Conservation (phyloP, 176 grass and related monocot species). For the Eleusine coracana region DNA sequence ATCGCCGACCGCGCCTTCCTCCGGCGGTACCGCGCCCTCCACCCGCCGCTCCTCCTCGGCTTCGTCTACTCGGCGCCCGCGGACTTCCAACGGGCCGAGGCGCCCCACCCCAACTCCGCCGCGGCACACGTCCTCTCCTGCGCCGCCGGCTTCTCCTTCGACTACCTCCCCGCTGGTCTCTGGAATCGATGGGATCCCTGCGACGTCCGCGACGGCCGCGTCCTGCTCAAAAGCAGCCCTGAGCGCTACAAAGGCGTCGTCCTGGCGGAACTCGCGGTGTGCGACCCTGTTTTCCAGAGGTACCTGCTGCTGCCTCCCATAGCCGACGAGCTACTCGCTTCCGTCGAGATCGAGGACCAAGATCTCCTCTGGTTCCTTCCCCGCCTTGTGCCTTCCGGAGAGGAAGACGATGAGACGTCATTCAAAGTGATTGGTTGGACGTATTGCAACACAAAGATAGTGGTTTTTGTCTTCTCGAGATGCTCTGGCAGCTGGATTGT, state of each 20-base stretch:
- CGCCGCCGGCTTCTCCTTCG: constrained; percentile 7
- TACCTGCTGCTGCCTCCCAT: constrained; percentile 13
- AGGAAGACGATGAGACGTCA: not conserved
- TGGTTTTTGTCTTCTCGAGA: not conserved
- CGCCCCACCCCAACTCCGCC: constrained; percentile 21
- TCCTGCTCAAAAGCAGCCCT: not conserved
- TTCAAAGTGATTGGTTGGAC: not conserved
- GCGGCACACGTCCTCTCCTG: not conserved
- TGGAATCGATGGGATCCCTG: not conserved
- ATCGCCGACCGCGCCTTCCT: constrained; percentile 16
- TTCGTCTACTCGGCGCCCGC: not conserved
- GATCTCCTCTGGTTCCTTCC: not conserved
- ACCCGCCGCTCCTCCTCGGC: constrained; percentile 20
- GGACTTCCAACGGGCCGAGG: not conserved
- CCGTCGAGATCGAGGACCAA: not conserved
- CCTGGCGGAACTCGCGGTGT: constrained; percentile 11
- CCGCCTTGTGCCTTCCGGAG: not conserved
- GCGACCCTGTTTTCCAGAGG: constrained; percentile 23
- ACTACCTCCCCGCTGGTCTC: not conserved
- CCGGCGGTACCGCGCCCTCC: constrained; percentile 8
- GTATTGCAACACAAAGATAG: not conserved
- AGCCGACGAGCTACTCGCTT: constrained; percentile 12
- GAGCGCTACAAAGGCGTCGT: fast-evolving
- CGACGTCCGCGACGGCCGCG: not conserved
- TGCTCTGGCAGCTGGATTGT: not conserved